Base-by-base conservation (phyloP, 2,329 filamentous ascomycete species). In the Colletotrichum acutatum region DNA sequence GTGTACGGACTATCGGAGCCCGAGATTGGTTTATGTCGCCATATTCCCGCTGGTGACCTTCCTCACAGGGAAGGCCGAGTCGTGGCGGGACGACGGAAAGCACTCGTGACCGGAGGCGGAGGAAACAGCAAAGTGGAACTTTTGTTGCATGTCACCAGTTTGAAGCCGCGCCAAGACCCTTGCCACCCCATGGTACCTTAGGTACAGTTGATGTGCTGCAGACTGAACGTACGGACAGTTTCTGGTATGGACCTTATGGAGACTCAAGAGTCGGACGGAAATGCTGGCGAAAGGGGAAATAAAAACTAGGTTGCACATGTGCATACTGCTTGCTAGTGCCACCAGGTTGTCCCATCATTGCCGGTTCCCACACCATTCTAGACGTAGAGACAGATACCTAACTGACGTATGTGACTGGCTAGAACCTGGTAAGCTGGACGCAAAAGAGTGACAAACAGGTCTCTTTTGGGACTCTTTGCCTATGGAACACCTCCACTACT, bases 101-200 rank as follows among this genome's bases (percentile, higher is more conserved):
- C 3, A 54, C 19, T 19, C 42, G 42, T 49, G 42, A 49, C 42
- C 42, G 19, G 42, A 49, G 19, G 28, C n/a, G n/a, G 37, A 65
- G 34, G 24, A 32, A 42, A 16, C 53, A 65, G 52, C 24, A 46
- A n/a, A 5, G 30, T 60, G 61, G 32, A 16, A 56, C 56, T 57
- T 56, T 26, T 54, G 62, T 26, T 66, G 56, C 26, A 24, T n/a
- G 60, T 52, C 42, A 19, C n/a, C 24, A 60, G 24, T 52, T 11
- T 67, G 34, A 62, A 57, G 63, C 34, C 42, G 37, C 24, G 57
- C 63, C 61, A 66, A 71, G 63, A 52, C 46, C 22, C 46, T 68
- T 56, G 46, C 56, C 62, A 61, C 56, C 7, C 32, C 12, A 24
- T n/a, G n/a, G n/a, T n/a, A n/a, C n/a, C n/a, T n/a, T n/a, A n/a